A percentile compares a stretch with the other conserved stretches of the same genome.
phyloP scores from a whole-genome alignment of 768 basidiomycete genomes.

The Scleroderma bovista region DNA sequence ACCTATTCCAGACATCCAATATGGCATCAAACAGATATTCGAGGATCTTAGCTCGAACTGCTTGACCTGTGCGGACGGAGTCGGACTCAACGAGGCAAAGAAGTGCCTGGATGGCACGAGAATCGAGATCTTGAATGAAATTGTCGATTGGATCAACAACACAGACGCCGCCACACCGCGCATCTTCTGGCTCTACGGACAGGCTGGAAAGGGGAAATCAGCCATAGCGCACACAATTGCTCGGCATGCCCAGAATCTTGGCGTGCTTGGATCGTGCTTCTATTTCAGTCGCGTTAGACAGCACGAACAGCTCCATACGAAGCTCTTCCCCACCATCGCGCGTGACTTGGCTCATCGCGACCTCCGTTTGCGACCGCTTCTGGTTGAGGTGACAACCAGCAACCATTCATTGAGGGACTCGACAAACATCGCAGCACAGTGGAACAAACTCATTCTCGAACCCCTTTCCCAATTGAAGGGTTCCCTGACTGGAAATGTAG shows the following conservation, averaged over 20 bases:
- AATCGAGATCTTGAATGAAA: neutral
- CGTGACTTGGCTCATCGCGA: slow-evolving; percentile 14
- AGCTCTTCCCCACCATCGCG: neutral
- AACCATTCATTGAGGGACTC: neutral
- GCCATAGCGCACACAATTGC: slow-evolving; percentile 9
- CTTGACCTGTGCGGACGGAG: too few relatives aligned
- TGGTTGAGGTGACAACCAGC: neutral
- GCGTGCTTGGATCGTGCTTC: slow-evolving; percentile 14
- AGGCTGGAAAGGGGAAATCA: neutral
- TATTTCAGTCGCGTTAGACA: slow-evolving; percentile 8
- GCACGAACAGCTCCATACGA: neutral
- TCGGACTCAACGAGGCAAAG: neutral
- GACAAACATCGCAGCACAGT: slow-evolving; percentile 4
- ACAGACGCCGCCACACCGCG: neutral
- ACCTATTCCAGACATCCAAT: too few relatives aligned
- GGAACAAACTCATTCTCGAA: slow-evolving; percentile 13
- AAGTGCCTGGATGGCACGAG: slow-evolving; percentile 5
- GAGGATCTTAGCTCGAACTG: too few relatives aligned
- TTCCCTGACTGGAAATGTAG: slow-evolving; percentile 14
- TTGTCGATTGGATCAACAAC: slow-evolving; percentile 11
- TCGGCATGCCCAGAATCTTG: slow-evolving; percentile 1
- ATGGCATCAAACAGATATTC: too few relatives aligned
- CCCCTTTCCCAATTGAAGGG: neutral
- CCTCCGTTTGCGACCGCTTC: neutral
- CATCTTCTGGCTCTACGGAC: slow-evolving; percentile 11